Conservation (phyloP, 176 grass and related monocot genomes). For the Metroxylon sagu region DNA sequence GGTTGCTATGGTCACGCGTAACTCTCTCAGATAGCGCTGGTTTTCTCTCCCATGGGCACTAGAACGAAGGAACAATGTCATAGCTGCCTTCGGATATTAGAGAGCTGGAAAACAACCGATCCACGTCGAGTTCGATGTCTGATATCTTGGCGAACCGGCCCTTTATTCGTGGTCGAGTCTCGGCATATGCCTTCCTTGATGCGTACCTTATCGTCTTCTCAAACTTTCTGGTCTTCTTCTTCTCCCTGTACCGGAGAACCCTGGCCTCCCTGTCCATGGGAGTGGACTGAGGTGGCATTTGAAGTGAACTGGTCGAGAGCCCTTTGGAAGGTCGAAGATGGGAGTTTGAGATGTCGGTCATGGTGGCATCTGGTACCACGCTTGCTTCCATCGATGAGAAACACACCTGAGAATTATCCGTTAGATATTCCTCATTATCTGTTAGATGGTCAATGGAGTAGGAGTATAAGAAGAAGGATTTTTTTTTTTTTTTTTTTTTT, state of each 20-base stretch:
- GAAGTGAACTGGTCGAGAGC: slow-evolving; percentile 32
- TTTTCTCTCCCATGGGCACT: not conserved
- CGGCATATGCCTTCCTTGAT: slow-evolving; percentile 49
- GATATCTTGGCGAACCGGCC: slow-evolving; percentile 59
- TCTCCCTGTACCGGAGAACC: slow-evolving; percentile 73
- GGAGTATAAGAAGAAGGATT: slow-evolving; percentile 25
- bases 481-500: slow-evolving; percentile 4
- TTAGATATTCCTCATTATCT: not conserved
- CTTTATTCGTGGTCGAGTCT: slow-evolving; percentile 46
- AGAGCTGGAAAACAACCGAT: slow-evolving; percentile 48
- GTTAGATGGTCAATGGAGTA: slow-evolving; percentile 46
- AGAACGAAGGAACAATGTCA: slow-evolving; percentile 40
- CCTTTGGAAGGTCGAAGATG: slow-evolving; percentile 19
- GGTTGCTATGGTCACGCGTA: no score
- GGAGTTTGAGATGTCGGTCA: slow-evolving; percentile 33
- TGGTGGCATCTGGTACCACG: slow-evolving; percentile 45
- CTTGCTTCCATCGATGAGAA: slow-evolving; percentile 66
- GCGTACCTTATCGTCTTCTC: slow-evolving; percentile 66
- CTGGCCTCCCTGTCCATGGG: slow-evolving; percentile 58
- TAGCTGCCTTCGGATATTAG: slow-evolving; percentile 35
- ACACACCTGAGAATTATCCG: slow-evolving; percentile 66
- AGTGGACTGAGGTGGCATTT: slow-evolving; percentile 26
- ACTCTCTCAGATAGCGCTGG: no score
- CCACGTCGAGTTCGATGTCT: slow-evolving; percentile 40
- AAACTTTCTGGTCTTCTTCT: slow-evolving; percentile 66